A percentile compares a stretch with the other conserved stretches of the same genome.
These are phyloP conservation scores for Arthrobotrys conoides DNA, from an alignment of 2,329 filamentous ascomycete species.

Conservation along the genomic window DNA sequence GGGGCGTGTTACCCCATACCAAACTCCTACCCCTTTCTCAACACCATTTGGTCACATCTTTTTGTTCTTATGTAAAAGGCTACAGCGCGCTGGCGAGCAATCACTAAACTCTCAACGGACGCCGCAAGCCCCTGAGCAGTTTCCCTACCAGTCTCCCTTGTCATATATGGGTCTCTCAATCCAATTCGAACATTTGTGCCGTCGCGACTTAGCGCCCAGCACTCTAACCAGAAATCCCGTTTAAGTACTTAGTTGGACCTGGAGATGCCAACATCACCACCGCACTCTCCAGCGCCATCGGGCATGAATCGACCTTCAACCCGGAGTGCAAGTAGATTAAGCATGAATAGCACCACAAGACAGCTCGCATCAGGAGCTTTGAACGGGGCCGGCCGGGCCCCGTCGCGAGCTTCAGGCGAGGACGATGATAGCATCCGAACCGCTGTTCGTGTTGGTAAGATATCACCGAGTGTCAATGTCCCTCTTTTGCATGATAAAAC, in stretches of 20 bases:
- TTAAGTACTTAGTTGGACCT: conserved; percentile 22
- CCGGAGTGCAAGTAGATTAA: conserved; percentile 62
- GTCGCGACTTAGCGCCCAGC: conserved; percentile 35
- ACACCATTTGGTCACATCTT: conserved; percentile 6
- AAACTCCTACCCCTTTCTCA: conserved; percentile 41
- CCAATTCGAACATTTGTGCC: conserved; percentile 11
- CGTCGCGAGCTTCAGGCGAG: conserved; percentile 62
- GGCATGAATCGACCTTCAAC: conserved; percentile 61
- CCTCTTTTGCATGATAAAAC: background rate
- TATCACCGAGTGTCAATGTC: background rate
- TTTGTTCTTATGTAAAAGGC: conserved; percentile 23
- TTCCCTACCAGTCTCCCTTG: conserved; percentile 25
- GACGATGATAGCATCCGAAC: conserved; percentile 60
- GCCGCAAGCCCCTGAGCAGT: conserved; percentile 23
- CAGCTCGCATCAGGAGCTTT: conserved; percentile 39
- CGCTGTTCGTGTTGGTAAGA: conserved; percentile 57
- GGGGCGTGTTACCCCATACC: conserved; percentile 38
- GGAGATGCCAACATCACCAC: conserved; percentile 54
- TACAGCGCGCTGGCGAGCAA: conserved; percentile 14
- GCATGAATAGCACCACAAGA: conserved; percentile 58
- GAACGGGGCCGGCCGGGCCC: conserved; percentile 56
- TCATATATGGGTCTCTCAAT: conserved; percentile 37
- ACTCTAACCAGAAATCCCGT: conserved; percentile 9
- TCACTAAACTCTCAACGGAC: conserved; percentile 28
- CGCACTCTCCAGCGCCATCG: conserved; percentile 53